Evolutionary conservation across 2,329 filamentous ascomycete species (phyloP), one percentile per base, ranked within the genome.

Genomic region (Xylariaceae sp.): DNA sequence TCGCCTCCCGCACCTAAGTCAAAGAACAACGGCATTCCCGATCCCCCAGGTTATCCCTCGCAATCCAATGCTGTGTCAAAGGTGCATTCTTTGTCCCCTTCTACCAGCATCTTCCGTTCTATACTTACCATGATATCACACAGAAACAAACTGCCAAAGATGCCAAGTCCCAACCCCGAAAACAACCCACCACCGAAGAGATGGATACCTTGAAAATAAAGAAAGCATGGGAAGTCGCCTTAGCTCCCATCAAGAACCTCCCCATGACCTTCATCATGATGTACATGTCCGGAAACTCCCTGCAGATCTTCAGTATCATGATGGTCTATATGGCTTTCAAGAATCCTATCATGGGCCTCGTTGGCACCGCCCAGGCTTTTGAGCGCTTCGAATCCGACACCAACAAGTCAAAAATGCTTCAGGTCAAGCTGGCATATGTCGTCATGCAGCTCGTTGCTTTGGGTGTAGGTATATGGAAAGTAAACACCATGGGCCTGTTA

Each of bases 241-340:
- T 98, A 38, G 92, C 86, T 2, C 93, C 93, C 1, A 85, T 93
- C 52, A 98, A 98, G 74, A 84, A 86, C 64, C 76, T 98, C 37
- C 93, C 93, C 47, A 98, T 98, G 93, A 97, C 94, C 46, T 91
- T 85, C 53, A 92, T 98, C 66, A 96, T 96, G 84, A 97, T 97
- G 90, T 98, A 98, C 78, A 98, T 98, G 93, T 94, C 92, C 23
- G 93, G 93, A 61, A 98, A 97, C 72, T 90, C 88, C 50, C 80
- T 98, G 37, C 93, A 98, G 67, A 97, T 98, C 56, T 98, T 98
- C 75, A 94, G 87, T 69, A 97, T 98, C 70, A 97, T 97, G 89
- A 98, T 97, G 91, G 92, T 97, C 16, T 91, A 92, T 61, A 97
- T 96, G 86, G 84, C 95, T 37, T 98, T 98, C 78, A 97, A 97